Conservation (phyloP, 2,329 filamentous ascomycete species). For the Beauveria caledonica region DNA sequence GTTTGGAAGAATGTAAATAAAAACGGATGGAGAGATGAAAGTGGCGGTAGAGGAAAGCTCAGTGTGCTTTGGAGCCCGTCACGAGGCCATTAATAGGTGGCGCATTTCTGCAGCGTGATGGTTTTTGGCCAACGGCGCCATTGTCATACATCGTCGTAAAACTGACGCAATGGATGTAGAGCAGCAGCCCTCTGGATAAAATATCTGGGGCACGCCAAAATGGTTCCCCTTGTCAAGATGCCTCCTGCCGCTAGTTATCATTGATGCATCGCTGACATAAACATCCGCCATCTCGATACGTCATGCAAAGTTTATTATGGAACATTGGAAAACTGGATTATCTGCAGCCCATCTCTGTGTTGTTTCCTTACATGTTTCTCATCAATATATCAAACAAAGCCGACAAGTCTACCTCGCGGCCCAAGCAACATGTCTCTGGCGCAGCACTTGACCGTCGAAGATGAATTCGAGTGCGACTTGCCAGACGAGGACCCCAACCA, state of each 20-base stretch:
- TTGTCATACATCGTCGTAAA: neutral
- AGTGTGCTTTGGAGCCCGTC: too few relatives aligned
- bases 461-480: constrained; percentile 1
- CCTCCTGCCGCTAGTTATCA: neutral
- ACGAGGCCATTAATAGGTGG: too few relatives aligned
- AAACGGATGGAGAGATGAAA: neutral
- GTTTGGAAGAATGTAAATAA: neutral
- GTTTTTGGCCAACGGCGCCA: too few relatives aligned
- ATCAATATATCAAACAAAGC: neutral
- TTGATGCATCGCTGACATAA: constrained; percentile 4
- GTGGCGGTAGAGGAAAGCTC: too few relatives aligned
- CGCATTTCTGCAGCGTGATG: too few relatives aligned
- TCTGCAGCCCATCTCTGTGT: too few relatives aligned
- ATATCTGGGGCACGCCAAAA: neutral
- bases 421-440: neutral
- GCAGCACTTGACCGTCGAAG: constrained; percentile 2
- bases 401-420: neutral
- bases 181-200: neutral
- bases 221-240: neutral
- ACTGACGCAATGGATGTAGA: neutral
- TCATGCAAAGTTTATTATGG: neutral
- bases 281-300: neutral
- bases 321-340: neutral
- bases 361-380: neutral
- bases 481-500: neutral